Base-by-base conservation (phyloP, 768 basidiomycete species). In the Boletus sp. region DNA sequence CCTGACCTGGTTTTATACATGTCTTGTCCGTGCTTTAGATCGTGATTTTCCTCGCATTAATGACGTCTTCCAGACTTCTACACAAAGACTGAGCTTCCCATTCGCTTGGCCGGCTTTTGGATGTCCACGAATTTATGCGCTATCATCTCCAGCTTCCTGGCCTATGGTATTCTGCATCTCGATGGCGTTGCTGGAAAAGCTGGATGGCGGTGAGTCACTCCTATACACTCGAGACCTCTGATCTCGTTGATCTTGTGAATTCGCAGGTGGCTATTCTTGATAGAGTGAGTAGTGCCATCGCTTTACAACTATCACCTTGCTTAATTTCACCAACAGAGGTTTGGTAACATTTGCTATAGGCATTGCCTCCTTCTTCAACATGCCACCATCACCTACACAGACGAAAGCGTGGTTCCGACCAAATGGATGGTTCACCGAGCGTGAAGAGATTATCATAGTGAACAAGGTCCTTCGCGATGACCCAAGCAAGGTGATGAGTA, bases 401-500 rank as follows among this genome's bases (percentile, higher is more conserved):
- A 24, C 24, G 2, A 24, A 24, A 24, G 3, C 24, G 24, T 24
- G 24, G 24, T 24, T 24, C 24, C 24, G 24, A 24, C 24, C 24
- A 0, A 80, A 81, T 39, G 83, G 84, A 0, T 87, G 84, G 85
- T 86, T 85, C 65, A 82, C 78, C 0, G 82, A 83, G 47, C 72
- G 80, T 18, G 82, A 87, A 58, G 85, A 86, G 61, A 70, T 75
- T 1, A 87, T 88, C 48, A 76, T 84, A 1, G 83, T 86, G 2
- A 78, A 80, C 46, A 77, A 83, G 12, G 74, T 87, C n/a, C 71
- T 87, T 20, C 76, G 85, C 7, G 85, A 86, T 65, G 84, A 86
- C 64, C 84, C 85, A 4, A 76, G 78, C 8, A 86, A 85, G 72
- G 81, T 77, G 7, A 24, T 24, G 1, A 41, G 11, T 18, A 12